A percentile compares a stretch with the other conserved stretches of the same genome.
Evolutionary conservation across 2,329 filamentous ascomycete species (phyloP).

Genomic region (Biscogniauxia mediterranea): DNA sequence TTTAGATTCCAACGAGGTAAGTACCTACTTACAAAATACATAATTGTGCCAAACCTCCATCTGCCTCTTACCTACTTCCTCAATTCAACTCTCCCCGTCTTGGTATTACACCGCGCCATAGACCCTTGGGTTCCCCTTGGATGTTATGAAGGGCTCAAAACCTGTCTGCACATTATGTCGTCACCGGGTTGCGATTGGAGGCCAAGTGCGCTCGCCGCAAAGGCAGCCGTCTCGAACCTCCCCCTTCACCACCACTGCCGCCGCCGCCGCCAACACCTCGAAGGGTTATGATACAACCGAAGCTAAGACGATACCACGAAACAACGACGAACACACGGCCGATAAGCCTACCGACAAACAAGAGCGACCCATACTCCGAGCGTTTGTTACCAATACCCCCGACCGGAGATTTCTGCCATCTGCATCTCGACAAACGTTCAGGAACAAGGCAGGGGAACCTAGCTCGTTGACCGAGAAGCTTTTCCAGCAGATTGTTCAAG

Average conservation of each 20-base stretch:
- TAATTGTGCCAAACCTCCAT: background rate
- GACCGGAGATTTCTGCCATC: background rate
- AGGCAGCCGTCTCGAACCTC: constrained; percentile 18
- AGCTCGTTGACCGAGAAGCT: constrained; percentile 24
- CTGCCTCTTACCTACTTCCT: background rate
- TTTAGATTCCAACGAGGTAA: too few species aligned
- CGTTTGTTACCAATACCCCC: background rate
- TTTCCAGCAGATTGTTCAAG: constrained; percentile 29
- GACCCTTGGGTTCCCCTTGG: background rate
- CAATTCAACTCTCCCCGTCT: background rate
- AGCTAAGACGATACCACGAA: background rate
- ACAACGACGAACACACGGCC: too few species aligned
- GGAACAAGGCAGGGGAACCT: constrained; percentile 1
- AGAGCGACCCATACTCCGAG: background rate
- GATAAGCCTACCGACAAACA: background rate
- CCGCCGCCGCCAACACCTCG: background rate
- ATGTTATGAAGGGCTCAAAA: constrained; percentile 30
- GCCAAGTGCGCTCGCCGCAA: constrained; percentile 16
- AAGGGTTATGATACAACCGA: constrained; percentile 9
- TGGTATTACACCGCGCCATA: too few species aligned
- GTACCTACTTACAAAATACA: too few species aligned
- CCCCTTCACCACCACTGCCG: constrained; percentile 19
- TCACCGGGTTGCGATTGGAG: constrained; percentile 25
- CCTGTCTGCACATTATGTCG: constrained; percentile 33
- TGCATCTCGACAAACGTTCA: background rate